A percentile compares a stretch with the other conserved stretches of the same genome.
phyloP scores from a whole-genome alignment of 495 filamentous ascomycete genomes.

The Aspergillus ostianus region DNA sequence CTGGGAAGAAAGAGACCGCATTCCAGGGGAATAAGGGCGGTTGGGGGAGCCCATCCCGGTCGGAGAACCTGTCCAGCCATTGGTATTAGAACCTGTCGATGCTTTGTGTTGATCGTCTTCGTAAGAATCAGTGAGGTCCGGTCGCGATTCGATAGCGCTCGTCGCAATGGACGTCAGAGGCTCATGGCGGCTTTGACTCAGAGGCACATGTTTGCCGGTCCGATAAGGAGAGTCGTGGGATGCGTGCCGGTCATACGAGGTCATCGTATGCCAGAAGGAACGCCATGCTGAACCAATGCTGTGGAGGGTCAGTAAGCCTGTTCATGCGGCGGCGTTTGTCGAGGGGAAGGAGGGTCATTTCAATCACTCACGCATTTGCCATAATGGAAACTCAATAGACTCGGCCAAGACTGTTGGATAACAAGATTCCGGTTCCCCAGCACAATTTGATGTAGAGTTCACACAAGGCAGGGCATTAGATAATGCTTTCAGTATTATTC shows the following conservation, averaged over 20 bases:
- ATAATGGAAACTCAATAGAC: slow-evolving; percentile 15
- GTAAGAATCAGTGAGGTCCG: slow-evolving; percentile 72
- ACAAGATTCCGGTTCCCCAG: neutral
- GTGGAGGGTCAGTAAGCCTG: slow-evolving; percentile 10
- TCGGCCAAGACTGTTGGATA: neutral
- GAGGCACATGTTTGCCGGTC: slow-evolving; percentile 75
- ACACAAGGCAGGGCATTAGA: slow-evolving; percentile 19
- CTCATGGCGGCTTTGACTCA: slow-evolving; percentile 67
- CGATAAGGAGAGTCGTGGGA: slow-evolving; percentile 83
- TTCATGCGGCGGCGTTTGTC: neutral
- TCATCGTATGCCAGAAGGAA: slow-evolving; percentile 97
- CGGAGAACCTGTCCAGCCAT: slow-evolving; percentile 62
- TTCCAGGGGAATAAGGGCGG: slow-evolving; percentile 83
- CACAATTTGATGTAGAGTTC: neutral
- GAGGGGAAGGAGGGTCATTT: slow-evolving; percentile 3
- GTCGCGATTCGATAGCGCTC: slow-evolving; percentile 72
- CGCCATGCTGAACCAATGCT: slow-evolving; percentile 65
- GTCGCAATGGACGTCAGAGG: slow-evolving; percentile 75
- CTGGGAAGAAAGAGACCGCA: slow-evolving; percentile 69
- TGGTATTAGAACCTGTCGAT: slow-evolving; percentile 53
- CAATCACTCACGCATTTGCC: slow-evolving; percentile 24
- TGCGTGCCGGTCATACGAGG: slow-evolving; percentile 73
- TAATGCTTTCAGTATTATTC: neutral
- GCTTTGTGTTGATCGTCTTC: slow-evolving; percentile 61
- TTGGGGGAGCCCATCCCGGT: slow-evolving; percentile 51